phyloP scores from a whole-genome alignment of 768 basidiomycete genomes.

The Krasilnikovozyma curviuscula region DNA sequence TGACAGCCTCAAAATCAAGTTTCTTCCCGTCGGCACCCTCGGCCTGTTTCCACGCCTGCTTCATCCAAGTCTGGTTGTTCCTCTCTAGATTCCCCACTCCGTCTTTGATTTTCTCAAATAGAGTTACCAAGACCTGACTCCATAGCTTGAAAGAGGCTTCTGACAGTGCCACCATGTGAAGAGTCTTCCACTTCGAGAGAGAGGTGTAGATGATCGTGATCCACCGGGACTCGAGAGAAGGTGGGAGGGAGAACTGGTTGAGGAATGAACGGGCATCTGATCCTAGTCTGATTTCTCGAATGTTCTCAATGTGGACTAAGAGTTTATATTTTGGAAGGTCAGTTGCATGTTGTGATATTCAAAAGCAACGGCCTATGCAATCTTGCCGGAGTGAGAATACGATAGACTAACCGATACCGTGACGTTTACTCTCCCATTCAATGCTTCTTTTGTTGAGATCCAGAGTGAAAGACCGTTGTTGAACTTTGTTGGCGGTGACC shows the following conservation, averaged over 20 bases:
- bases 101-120: conserved; percentile 30
- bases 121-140: conserved; percentile 43
- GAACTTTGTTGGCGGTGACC: conserved; percentile 57
- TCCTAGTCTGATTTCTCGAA: conserved; percentile 68
- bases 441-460: conserved; percentile 67
- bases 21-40: conserved; percentile 43
- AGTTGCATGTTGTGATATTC: neutral
- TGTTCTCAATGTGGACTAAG: conserved; percentile 62
- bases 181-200: conserved; percentile 44
- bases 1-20: conserved; percentile 10
- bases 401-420: conserved; percentile 40
- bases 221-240: conserved; percentile 51
- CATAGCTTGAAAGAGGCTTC: conserved; percentile 43
- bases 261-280: conserved; percentile 51
- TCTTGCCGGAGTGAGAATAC: neutral
- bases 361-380: neutral
- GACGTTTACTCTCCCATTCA: conserved; percentile 53
- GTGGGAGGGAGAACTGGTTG: conserved; percentile 44
- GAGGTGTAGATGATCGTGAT: conserved; percentile 67
- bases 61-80: conserved; percentile 53
- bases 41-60: conserved; percentile 60
- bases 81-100: conserved; percentile 28
- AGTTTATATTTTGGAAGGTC: neutral
- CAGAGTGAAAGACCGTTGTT: conserved; percentile 47
- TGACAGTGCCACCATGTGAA: conserved; percentile 61